Conservation (phyloP, 2,329 filamentous ascomycete species). For the Metarhizium brunneum region DNA sequence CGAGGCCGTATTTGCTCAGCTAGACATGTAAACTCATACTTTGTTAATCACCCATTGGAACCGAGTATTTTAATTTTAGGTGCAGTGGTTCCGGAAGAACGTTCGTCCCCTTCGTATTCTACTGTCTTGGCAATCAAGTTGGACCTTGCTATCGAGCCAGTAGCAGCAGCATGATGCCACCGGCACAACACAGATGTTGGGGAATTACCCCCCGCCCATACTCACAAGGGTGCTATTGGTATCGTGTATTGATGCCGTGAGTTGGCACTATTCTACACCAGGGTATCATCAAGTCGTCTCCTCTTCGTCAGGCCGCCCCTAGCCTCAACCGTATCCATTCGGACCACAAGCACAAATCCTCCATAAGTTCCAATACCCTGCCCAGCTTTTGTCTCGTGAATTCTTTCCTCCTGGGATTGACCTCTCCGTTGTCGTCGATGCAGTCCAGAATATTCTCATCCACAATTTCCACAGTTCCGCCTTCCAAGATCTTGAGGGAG, state of each 20-base stretch:
- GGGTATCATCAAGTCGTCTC: not conserved
- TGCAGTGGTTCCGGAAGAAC: too few species aligned
- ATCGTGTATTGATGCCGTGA: not conserved
- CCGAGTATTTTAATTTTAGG: too few species aligned
- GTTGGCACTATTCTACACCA: not conserved
- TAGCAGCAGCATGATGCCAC: too few species aligned
- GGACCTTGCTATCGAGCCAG: too few species aligned
- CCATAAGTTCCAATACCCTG: constrained; percentile 36
- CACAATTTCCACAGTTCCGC: constrained; percentile 48
- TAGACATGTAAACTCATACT: too few species aligned
- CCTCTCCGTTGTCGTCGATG: constrained; percentile 8
- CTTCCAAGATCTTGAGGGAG: constrained; percentile 48
- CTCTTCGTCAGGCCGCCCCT: constrained; percentile 8
- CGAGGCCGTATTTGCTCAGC: too few species aligned
- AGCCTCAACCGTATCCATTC: constrained; percentile 40
- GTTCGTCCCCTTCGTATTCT: too few species aligned
- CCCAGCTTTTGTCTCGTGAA: constrained; percentile 34
- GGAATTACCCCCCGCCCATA: too few species aligned
- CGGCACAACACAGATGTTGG: too few species aligned
- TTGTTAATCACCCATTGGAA: too few species aligned
- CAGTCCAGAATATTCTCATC: constrained; percentile 41
- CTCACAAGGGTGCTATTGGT: too few species aligned
- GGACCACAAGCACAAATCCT: constrained; percentile 44
- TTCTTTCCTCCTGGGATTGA: constrained; percentile 23
- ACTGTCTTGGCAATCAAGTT: too few species aligned